Base-by-base conservation (phyloP, 495 filamentous ascomycete genomes). In the Daldinia grandis region DNA sequence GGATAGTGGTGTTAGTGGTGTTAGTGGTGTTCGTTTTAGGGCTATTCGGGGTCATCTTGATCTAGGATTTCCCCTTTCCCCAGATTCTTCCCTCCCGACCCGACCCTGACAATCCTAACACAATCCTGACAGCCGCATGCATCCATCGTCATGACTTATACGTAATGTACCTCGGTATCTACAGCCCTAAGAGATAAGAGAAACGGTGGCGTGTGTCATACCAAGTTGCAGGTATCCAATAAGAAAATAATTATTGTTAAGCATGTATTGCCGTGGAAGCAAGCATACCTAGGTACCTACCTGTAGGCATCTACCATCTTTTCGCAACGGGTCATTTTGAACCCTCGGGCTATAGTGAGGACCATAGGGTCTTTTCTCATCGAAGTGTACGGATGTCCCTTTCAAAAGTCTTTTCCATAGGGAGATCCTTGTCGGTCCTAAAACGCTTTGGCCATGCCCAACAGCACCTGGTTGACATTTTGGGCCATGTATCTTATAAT, bases 31-130 rank as follows among this genome's bases (percentile, higher is more conserved):
- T 21, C 0, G 4, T 33, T 21, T 35, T 38, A 44, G 56, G 35
- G 35, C 35, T 44, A 44, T 57, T 35, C 49, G 10, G 25, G 30
- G 31, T 61, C 55, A 42, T 37, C 24, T 31, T 56, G 42, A 62
- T 62, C 58, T 63, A 30, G 25, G 58, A 51, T 21, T 71, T 63
- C 63, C 68, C 63, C 63, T 28, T 71, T 63, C 63, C 68, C 63
- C 63, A 51, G 68, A 71, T 66, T 66, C 67, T 60, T 71, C 7
- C 12, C 47, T 38, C 58, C 51, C n/a, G 42, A 49, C 58, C 51
- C n/a, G 42, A 49, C 31, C 50, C 58, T 28, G 49, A 51, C 14
- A 51, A 15, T 15, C 40, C 15, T 47, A 15, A 21, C 40, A 47
- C n/a, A 35, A 9, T 19, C 35, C 35, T 58, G 40, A 66, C 58